phyloP scores from a whole-genome alignment of 164 flowering plant species.

The Taxillus chinensis region DNA sequence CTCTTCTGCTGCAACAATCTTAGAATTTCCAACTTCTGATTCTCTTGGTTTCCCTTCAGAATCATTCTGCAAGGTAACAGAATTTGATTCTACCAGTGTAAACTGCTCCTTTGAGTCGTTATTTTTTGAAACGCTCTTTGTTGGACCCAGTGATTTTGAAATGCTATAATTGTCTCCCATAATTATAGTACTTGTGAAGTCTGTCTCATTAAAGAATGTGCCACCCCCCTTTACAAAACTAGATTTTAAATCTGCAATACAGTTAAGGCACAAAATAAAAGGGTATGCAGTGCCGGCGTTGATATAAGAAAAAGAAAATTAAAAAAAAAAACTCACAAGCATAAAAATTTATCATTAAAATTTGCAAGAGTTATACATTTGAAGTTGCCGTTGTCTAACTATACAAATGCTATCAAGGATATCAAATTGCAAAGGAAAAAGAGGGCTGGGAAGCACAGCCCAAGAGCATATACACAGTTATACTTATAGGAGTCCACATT shows the following conservation, averaged over 20 bases:
- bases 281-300: too few species aligned
- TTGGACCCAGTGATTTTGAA: slow-evolving; percentile 17
- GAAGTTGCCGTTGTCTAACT: too few species aligned
- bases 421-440: too few species aligned
- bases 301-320: too few species aligned
- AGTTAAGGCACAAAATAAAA: slow-evolving; percentile 4
- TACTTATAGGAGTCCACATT: too few species aligned
- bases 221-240: slow-evolving; percentile 12
- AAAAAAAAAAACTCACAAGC: too few species aligned
- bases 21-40: slow-evolving; percentile 11
- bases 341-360: too few species aligned
- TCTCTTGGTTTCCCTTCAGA: slow-evolving; percentile 11
- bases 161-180: slow-evolving; percentile 36
- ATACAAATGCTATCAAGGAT: too few species aligned
- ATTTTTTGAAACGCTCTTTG: slow-evolving; percentile 6
- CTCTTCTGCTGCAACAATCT: slow-evolving; percentile 5
- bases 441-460: too few species aligned
- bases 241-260: slow-evolving; percentile 37
- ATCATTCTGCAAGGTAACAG: slow-evolving; percentile 5
- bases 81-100: slow-evolving; percentile 9
- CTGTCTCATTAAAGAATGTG: slow-evolving; percentile 23
- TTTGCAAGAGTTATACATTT: too few species aligned
- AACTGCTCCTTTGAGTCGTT: slow-evolving; percentile 8
- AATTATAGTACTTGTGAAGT: slow-evolving; percentile 52
- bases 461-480: too few species aligned